Evolutionary conservation across 805 yeast species (phyloP).

Genomic region (Debaryomyces prosopidis): DNA sequence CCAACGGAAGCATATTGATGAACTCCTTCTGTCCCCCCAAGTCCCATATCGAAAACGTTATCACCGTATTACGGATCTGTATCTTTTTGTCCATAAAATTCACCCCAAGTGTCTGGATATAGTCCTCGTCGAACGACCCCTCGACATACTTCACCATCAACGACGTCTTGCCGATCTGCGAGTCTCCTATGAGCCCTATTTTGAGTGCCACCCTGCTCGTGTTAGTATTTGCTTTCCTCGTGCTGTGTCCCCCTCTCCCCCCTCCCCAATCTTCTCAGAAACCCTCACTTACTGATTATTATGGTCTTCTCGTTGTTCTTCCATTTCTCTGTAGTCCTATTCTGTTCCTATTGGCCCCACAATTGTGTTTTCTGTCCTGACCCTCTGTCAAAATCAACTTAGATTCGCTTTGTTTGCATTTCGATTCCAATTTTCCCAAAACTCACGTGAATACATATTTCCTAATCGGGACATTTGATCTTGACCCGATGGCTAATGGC

Average conservation of each 20-base stretch:
- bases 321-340: background rate
- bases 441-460: no score
- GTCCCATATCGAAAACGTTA: conserved; percentile 93
- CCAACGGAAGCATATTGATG: conserved; percentile 92
- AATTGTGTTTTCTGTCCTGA: no score
- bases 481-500: no score
- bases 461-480: no score
- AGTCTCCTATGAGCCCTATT: conserved; percentile 93
- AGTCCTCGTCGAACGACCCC: conserved; percentile 86
- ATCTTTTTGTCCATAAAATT: conserved; percentile 92
- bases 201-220: conserved; percentile 61
- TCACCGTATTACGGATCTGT: conserved; percentile 79
- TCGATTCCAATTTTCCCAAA: no score
- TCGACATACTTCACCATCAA: conserved; percentile 97
- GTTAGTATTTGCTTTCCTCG: conserved; percentile 18
- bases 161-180: conserved; percentile 94
- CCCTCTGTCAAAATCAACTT: no score
- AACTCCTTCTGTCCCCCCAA: conserved; percentile 95
- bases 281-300: conserved; percentile 36
- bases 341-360: no score
- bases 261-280: background rate
- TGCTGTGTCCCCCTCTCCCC: background rate
- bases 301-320: conserved; percentile 23
- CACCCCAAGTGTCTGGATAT: conserved; percentile 92
- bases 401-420: no score